These are phyloP conservation scores for Drechslerella dactyloides DNA, from an alignment of 2,329 filamentous ascomycete genomes.

Conservation along the genomic window DNA sequence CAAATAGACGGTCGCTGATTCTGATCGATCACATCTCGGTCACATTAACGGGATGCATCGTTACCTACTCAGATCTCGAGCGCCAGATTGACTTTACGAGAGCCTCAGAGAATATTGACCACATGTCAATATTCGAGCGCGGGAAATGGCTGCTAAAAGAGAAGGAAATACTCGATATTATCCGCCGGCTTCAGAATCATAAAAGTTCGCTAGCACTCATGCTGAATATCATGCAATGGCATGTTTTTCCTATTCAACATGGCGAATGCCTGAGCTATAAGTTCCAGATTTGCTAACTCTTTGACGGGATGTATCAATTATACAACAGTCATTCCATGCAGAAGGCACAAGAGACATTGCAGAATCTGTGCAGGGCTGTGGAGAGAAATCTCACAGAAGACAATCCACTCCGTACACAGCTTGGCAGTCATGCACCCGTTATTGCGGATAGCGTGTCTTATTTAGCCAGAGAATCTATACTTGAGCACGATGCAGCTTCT, in stretches of 20 bases:
- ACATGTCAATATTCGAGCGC: conserved; percentile 15
- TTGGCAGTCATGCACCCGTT: neutral
- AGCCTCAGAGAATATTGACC: neutral
- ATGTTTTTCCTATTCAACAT: too few relatives aligned
- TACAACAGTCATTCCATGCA: conserved; percentile 28
- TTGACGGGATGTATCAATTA: too few relatives aligned
- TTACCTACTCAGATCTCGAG: conserved; percentile 26
- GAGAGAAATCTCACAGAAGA: neutral
- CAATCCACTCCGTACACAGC: neutral
- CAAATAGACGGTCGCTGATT: conserved; percentile 6
- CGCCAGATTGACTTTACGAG: conserved; percentile 11
- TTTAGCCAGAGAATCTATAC: too few relatives aligned
- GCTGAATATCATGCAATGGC: conserved; percentile 34
- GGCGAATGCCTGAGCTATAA: too few relatives aligned
- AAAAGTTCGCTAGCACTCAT: conserved; percentile 16
- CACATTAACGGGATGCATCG: conserved; percentile 18
- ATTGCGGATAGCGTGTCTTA: too few relatives aligned
- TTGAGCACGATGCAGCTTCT: too few relatives aligned
- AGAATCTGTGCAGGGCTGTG: conserved; percentile 3
- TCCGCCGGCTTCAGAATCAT: conserved; percentile 26
- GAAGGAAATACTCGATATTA: conserved; percentile 15
- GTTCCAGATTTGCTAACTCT: too few relatives aligned
- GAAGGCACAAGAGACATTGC: conserved; percentile 15
- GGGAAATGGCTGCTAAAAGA: conserved; percentile 21
- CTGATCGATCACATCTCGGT: conserved; percentile 20